A percentile compares a stretch with the other conserved stretches of the same genome.
These are phyloP conservation scores for Scedosporium aurantiacum DNA, from an alignment of 2,329 filamentous ascomycete species.

Conservation along the genomic window DNA sequence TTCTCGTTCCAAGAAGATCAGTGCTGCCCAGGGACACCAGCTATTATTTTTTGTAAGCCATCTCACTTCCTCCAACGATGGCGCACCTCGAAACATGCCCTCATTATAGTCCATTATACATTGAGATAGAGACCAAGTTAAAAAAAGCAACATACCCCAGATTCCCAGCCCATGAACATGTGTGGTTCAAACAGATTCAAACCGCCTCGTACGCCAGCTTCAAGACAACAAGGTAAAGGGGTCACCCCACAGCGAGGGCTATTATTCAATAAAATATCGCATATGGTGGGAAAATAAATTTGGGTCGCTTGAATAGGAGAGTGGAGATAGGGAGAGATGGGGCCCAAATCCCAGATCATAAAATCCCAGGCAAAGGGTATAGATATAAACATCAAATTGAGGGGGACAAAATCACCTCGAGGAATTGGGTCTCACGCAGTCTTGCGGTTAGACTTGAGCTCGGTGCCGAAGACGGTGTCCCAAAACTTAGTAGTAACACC, in stretches of 20 bases:
- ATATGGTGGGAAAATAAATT: neutral
- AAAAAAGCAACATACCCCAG: neutral
- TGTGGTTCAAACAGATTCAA: neutral
- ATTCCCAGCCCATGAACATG: neutral
- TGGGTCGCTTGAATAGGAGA: neutral
- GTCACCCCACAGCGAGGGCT: neutral
- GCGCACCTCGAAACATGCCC: neutral
- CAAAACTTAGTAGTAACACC: conserved; percentile 95
- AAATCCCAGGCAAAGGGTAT: neutral
- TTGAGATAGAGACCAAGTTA: neutral
- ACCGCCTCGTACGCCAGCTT: neutral
- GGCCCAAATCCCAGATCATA: neutral
- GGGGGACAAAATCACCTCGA: neutral
- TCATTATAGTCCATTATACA: neutral
- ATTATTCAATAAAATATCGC: neutral
- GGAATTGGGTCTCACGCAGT: neutral
- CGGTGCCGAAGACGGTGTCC: conserved; percentile 86
- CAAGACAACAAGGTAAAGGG: neutral
- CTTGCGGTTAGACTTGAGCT: conserved; percentile 35
- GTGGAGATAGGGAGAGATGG: neutral
- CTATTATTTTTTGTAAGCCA: no score
- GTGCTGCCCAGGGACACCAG: neutral
- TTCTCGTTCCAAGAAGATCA: neutral
- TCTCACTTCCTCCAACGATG: neutral
- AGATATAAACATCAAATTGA: neutral